A percentile compares a stretch with the other conserved stretches of the same genome.
Conservation (phyloP, 768 basidiomycete species). For the Melanogaster broomeanus region DNA sequence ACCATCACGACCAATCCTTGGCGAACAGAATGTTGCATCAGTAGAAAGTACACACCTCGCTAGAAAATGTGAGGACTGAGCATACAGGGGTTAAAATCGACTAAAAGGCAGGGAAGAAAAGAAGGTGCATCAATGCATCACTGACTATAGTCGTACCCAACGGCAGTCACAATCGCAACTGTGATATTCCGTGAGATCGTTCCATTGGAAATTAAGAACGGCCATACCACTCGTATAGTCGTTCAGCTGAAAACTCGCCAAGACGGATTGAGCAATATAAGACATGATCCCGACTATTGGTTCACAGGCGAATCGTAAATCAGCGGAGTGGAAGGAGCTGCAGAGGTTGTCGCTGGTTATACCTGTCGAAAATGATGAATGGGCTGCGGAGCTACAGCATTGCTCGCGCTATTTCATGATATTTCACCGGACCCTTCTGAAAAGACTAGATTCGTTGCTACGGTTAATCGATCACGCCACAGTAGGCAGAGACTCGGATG, state of each 20-base stretch:
- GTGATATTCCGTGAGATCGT: neutral
- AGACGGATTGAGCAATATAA: slow-evolving; percentile 4
- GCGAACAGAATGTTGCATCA: neutral
- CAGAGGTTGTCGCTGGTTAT: too few relatives aligned
- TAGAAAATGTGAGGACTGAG: slow-evolving; percentile 15
- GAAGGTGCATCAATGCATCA: neutral
- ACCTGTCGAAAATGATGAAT: too few relatives aligned
- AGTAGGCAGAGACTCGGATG: too few relatives aligned
- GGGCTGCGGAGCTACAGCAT: too few relatives aligned
- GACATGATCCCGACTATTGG: too few relatives aligned
- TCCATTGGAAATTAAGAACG: neutral
- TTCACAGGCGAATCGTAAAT: too few relatives aligned
- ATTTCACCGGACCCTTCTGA: too few relatives aligned
- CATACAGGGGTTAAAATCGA: neutral
- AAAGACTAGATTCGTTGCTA: too few relatives aligned
- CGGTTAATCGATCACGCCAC: too few relatives aligned
- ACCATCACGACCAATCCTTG: neutral
- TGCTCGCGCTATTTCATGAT: too few relatives aligned
- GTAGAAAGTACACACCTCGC: slow-evolving; percentile 11
- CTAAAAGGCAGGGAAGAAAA: neutral
- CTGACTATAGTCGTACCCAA: slow-evolving; percentile 24
- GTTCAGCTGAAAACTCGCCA: slow-evolving; percentile 7
- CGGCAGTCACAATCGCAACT: slow-evolving; percentile 13
- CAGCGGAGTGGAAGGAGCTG: too few relatives aligned
- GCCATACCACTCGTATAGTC: slow-evolving; percentile 12